Evolutionary conservation across 2,329 filamentous ascomycete species (phyloP).

Genomic region (Calonectria ilicicola): DNA sequence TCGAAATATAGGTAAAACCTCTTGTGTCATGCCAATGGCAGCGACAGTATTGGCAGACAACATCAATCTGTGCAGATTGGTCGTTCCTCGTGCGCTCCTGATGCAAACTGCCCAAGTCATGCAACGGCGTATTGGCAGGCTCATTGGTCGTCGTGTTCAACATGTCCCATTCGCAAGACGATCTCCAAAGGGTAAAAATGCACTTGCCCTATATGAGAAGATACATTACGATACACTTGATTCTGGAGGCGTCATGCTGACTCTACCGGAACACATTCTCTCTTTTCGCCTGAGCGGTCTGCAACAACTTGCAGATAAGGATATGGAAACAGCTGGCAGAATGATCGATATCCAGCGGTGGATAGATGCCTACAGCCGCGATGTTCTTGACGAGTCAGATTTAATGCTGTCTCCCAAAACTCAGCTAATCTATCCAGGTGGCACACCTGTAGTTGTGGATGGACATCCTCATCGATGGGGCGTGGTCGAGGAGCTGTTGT

Average conservation of each 20-base stretch:
- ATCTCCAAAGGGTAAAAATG: conserved; percentile 48
- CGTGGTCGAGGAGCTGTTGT: conserved; percentile 54
- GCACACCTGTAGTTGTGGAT: conserved; percentile 60
- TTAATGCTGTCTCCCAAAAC: conserved; percentile 65
- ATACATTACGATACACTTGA: conserved; percentile 52
- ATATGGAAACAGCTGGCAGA: conserved; percentile 51
- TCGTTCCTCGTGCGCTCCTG: conserved; percentile 68
- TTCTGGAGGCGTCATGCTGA: conserved; percentile 65
- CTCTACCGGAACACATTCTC: conserved; percentile 72
- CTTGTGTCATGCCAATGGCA: conserved; percentile 67
- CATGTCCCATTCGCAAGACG: conserved; percentile 70
- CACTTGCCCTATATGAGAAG: conserved; percentile 51
- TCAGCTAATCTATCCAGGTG: conserved; percentile 69
- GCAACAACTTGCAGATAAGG: conserved; percentile 64
- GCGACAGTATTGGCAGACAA: conserved; percentile 57
- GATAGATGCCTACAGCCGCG: conserved; percentile 62
- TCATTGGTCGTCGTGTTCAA: conserved; percentile 63
- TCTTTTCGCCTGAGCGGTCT: conserved; percentile 73
- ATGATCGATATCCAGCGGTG: conserved; percentile 66
- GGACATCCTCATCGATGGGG: conserved; percentile 66
- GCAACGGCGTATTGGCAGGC: conserved; percentile 64
- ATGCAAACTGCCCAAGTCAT: conserved; percentile 69
- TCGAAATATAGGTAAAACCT: conserved; percentile 62
- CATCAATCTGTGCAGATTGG: conserved; percentile 60
- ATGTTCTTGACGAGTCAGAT: conserved; percentile 75